A percentile compares a stretch with the other conserved stretches of the same genome.
These are phyloP conservation scores for Lonicera japonica DNA, from an alignment of 129 eudicot species.

Conservation along the genomic window DNA sequence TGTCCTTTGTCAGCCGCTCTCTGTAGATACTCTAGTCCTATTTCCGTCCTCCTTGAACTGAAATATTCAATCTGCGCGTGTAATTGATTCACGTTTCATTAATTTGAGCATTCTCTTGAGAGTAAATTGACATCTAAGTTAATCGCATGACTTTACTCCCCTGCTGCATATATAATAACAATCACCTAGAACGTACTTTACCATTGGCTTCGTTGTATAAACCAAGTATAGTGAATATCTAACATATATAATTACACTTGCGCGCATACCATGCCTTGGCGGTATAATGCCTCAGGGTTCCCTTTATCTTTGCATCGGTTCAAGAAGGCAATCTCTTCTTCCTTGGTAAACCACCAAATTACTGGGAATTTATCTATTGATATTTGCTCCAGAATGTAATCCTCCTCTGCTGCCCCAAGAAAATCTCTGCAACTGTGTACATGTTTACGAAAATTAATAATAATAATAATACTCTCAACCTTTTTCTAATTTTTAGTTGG, in stretches of 20 bases:
- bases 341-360: conserved; percentile 31
- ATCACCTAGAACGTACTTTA: too few relatives aligned
- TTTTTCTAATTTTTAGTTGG: too few relatives aligned
- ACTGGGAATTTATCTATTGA: conserved; percentile 40
- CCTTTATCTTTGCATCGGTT: conserved; percentile 35
- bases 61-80: conserved; percentile 30
- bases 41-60: conserved; percentile 27
- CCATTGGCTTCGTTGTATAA: too few relatives aligned
- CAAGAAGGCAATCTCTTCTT: conserved; percentile 25
- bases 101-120: too few relatives aligned
- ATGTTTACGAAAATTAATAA: too few relatives aligned
- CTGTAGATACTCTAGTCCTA: conserved; percentile 37
- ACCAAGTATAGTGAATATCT: too few relatives aligned
- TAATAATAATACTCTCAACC: too few relatives aligned
- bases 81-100: too few relatives aligned
- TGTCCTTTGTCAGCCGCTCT: conserved; percentile 40
- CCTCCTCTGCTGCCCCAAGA: conserved; percentile 37
- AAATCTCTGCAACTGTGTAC: conserved; percentile 33
- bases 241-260: too few relatives aligned
- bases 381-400: conserved; percentile 34
- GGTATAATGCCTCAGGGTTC: conserved; percentile 42
- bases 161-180: too few relatives aligned
- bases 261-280: conserved; percentile 43
- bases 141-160: too few relatives aligned
- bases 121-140: too few relatives aligned